phyloP scores from a whole-genome alignment of 768 basidiomycete species.

The Udeniomyces megalosporus region DNA sequence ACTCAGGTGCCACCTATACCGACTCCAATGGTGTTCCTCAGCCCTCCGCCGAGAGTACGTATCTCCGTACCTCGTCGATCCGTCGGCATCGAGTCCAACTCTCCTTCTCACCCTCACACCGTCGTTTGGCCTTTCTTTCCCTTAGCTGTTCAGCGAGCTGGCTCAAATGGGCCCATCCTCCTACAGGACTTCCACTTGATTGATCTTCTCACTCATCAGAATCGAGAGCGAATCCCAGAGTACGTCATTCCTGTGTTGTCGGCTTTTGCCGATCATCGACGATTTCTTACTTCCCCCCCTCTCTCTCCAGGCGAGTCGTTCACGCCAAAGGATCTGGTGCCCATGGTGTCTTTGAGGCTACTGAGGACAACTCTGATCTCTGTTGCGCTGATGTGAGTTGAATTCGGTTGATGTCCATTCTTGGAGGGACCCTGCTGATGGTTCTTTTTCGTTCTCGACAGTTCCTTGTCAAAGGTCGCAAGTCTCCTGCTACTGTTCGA shows the following conservation, averaged over 20 bases:
- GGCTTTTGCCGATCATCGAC: too few relatives aligned
- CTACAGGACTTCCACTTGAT: neutral
- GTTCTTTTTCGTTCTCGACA: too few relatives aligned
- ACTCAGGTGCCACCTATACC: neutral
- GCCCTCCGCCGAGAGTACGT: too few relatives aligned
- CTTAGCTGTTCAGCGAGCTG: neutral
- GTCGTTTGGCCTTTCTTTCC: too few relatives aligned
- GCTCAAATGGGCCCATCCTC: neutral
- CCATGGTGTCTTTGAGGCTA: slow-evolving; percentile 33
- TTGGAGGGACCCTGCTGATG: slow-evolving; percentile 26
- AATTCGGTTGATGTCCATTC: neutral
- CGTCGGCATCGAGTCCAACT: too few relatives aligned
- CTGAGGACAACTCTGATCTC: slow-evolving; percentile 31
- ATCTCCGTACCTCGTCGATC: too few relatives aligned
- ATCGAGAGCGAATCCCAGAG: slow-evolving; percentile 26
- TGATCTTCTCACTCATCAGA: slow-evolving; percentile 49
- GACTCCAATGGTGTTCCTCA: neutral
- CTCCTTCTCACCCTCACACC: too few relatives aligned
- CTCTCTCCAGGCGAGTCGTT: slow-evolving; percentile 34
- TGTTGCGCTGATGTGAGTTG: slow-evolving; percentile 28
- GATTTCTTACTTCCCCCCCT: slow-evolving; percentile 36
- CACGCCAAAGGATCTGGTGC: slow-evolving; percentile 71
- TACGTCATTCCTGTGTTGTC: slow-evolving; percentile 23
- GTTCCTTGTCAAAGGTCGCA: slow-evolving; percentile 14
- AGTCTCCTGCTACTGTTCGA: slow-evolving; percentile 19